Conservation (phyloP, 2,329 filamentous ascomycete species). For the Trichoderma pleuroti region DNA sequence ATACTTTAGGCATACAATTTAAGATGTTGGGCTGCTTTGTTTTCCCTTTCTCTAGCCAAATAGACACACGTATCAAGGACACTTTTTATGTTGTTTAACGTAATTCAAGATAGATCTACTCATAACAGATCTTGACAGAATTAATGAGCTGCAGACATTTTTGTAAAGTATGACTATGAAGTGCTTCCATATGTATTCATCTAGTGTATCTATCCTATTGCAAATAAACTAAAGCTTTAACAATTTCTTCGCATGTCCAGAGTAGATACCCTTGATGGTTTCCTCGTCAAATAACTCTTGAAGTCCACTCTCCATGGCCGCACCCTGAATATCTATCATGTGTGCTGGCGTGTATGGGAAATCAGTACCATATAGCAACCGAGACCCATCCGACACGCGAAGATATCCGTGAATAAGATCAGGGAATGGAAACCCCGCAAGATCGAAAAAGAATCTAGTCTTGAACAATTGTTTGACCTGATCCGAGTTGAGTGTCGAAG, state of each 20-base stretch:
- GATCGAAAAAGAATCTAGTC: slow-evolving; percentile 49
- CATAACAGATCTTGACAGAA: too few relatives aligned
- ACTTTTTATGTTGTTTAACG: neutral
- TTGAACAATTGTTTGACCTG: slow-evolving; percentile 19
- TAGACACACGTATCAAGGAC: too few relatives aligned
- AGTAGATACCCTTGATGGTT: neutral
- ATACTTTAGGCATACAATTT: neutral
- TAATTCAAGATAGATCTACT: neutral
- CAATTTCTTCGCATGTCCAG: neutral
- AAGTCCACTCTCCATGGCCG: slow-evolving; percentile 6
- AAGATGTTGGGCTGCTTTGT: neutral
- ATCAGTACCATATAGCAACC: slow-evolving; percentile 51
- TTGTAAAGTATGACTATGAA: neutral
- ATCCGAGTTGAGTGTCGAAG: neutral
- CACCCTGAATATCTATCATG: neutral
- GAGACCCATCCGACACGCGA: slow-evolving; percentile 38
- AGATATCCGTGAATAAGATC: slow-evolving; percentile 48
- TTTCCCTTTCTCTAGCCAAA: neutral
- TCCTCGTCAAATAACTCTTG: slow-evolving; percentile 11
- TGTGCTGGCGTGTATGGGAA: slow-evolving; percentile 45
- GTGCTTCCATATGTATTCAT: neutral
- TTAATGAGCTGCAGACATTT: too few relatives aligned
- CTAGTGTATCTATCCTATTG: neutral
- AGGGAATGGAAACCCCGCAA: slow-evolving; percentile 49
- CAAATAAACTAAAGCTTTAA: neutral